Evolutionary conservation across 2,329 filamentous ascomycete genomes (phyloP), one percentile per base, ranked within the genome.

Genomic region (Talaromyces sp.): DNA sequence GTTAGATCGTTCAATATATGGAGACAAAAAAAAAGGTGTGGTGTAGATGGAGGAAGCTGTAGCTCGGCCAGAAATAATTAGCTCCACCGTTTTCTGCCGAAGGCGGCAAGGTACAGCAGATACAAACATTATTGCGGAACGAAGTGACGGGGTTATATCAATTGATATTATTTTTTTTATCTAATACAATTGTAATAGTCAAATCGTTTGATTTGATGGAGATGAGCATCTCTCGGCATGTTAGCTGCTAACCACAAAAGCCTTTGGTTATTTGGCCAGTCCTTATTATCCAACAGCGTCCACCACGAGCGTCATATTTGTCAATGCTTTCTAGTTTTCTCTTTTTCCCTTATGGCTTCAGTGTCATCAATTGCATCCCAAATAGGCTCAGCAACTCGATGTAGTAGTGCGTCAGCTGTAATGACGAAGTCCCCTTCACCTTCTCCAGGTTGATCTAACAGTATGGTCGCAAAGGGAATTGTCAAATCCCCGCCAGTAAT

Each of bases 361-460:
- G 16, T 23, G 3, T 42, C 23, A 33, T 57, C 55, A 23, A 57
- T 44, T 2, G n/a, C 34, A 57, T 42, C 55, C 55, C 55, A 44
- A 8, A 57, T 23, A 57, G 5, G n/a, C n/a, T 44, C 55, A 30
- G 34, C 55, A 23, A 44, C 10, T 12, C 42, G 31, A 42, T 57
- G 55, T 7, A 57, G 40, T 2, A 57, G 23, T n/a, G 14, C n/a
- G 34, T 56, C 52, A 1, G 47, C 52, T 56, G 55, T 61, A 3
- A 61, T 18, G 18, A 60, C 57, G 18, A 61, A 63, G 53, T 63
- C 57, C 9, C 30, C 33, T 16, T 63, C 61, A 31, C 58, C 58
- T 53, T 53, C 57, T 18, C 57, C 53, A 51, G 54, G 57, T 30
- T 57, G 28, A n/a, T 63, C 53, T 52, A 63, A 57, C 10, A 61